phyloP scores from a whole-genome alignment of 352 stramenopile genomes.

The Plasmopara viticola region DNA sequence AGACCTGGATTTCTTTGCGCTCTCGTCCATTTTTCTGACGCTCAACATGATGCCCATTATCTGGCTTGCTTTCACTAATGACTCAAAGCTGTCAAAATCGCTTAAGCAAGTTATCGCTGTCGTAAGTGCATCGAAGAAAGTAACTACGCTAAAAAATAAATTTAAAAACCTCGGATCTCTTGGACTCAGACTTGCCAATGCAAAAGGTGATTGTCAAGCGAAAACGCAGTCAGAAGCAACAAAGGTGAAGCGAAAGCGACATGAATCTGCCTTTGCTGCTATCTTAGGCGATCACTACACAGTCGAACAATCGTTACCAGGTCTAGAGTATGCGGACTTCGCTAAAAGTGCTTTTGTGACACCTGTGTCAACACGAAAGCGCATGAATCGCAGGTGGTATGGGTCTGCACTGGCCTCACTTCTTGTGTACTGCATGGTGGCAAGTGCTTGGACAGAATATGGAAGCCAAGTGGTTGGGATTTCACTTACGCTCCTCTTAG shows the following conservation, averaged over 20 bases:
- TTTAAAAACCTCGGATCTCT: slow-evolving; percentile 80
- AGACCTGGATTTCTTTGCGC: slow-evolving; percentile 68
- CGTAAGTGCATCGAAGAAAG: slow-evolving; percentile 70
- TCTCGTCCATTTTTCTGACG: slow-evolving; percentile 75
- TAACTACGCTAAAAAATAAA: slow-evolving; percentile 68
- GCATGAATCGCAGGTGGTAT: slow-evolving; percentile 53
- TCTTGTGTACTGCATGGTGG: slow-evolving; percentile 56
- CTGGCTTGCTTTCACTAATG: slow-evolving; percentile 88
- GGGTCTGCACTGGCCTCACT: slow-evolving; percentile 38
- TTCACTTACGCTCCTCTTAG: slow-evolving; percentile 53
- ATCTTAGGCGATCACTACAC: slow-evolving; percentile 78
- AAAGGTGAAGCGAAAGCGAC: slow-evolving; percentile 26
- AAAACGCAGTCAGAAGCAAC: slow-evolving; percentile 7
- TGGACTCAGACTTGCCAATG: slow-evolving; percentile 60
- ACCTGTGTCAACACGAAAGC: slow-evolving; percentile 34
- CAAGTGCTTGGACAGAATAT: slow-evolving; percentile 45
- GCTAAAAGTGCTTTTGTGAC: slow-evolving; percentile 78
- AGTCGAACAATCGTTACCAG: slow-evolving; percentile 65
- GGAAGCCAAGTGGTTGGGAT: slow-evolving; percentile 57
- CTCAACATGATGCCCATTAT: slow-evolving; percentile 88
- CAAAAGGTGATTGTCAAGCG: slow-evolving; percentile 27
- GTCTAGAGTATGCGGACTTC: slow-evolving; percentile 67
- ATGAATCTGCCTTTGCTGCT: slow-evolving; percentile 65
- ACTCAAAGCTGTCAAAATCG: slow-evolving; percentile 80
- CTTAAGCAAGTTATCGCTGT: slow-evolving; percentile 73